Evolutionary conservation across 805 yeast genomes (phyloP), one percentile per base, ranked within the genome.

Genomic region (Cyberlindnera petersonii): DNA sequence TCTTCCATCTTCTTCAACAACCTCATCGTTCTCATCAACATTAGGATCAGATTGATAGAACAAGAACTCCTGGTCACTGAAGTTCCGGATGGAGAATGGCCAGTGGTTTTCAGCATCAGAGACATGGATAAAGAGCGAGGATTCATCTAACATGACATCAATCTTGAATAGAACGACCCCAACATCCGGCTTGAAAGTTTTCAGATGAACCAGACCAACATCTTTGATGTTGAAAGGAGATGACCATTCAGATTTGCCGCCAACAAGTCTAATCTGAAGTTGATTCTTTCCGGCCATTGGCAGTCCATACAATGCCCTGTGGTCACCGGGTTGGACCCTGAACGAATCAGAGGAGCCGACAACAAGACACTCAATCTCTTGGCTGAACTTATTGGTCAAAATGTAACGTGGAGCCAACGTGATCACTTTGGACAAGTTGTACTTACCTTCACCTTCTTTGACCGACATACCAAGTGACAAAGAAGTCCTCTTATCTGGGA

Each of bases 81-180:
- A 89, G 58, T 93, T 93, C 44, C 96, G 68, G 29, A 93, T 80
- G 0, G 96, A 86, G 57, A 66, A 93, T 10, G 98, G 99, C 99
- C 99, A 93, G 42, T 72, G 68, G 43, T 79, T 73, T 24, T 77
- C 75, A 2, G 95, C 93, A 55, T 79, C 79, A 29, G 73, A 74
- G 26, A 91, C 59, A 47, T 80, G 82, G 33, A 93, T 72, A 53
- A 87, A 89, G 15, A 94, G 65, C 0, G 96, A 77, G 0, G 95
- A 88, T 31, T 77, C 75, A 46, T 89, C 96, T n/a, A 87, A 66
- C 24, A 82, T 58, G 19, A 87, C 75, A 41, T 83, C 89, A 21
- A 86, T 74, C 54, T 84, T 79, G 24, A 88, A 61, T 27, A 93
- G 66, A 19, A 73, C 68, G 53, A 86, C 94, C 0, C 86, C 86